phyloP scores from a whole-genome alignment of 352 stramenopile genomes.

The Phytophthora hibernalis region DNA sequence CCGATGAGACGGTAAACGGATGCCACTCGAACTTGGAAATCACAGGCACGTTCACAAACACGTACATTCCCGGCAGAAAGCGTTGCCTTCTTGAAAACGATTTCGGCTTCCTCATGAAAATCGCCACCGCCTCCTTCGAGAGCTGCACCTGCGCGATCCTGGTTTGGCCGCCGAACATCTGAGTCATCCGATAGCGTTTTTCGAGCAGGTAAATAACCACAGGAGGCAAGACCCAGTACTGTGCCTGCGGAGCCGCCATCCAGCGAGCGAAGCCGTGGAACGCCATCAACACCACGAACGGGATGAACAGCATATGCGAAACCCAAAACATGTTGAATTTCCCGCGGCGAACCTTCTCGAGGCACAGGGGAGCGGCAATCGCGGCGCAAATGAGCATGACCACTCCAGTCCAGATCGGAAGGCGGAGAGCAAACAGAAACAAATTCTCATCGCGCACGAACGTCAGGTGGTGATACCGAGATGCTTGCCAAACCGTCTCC shows the following conservation, averaged over 20 bases:
- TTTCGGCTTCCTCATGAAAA: conserved; percentile 73
- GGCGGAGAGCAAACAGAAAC: conserved; percentile 46
- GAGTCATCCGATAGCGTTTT: conserved; percentile 64
- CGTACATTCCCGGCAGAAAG: conserved; percentile 70
- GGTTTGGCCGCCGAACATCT: conserved; percentile 61
- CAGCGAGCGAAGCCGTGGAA: conserved; percentile 72
- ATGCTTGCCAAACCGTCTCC: conserved; percentile 49
- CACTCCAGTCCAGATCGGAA: conserved; percentile 71
- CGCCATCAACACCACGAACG: conserved; percentile 71
- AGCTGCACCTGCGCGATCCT: conserved; percentile 53
- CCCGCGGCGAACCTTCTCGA: conserved; percentile 39
- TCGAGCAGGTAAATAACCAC: conserved; percentile 68
- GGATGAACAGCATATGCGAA: conserved; percentile 69
- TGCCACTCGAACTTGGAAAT: conserved; percentile 88
- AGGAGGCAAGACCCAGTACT: conserved; percentile 61
- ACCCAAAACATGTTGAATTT: conserved; percentile 20
- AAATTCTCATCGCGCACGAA: conserved; percentile 65
- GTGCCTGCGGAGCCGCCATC: conserved; percentile 63
- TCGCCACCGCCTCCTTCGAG: conserved; percentile 60
- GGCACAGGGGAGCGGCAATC: no score
- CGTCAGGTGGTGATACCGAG: conserved; percentile 48
- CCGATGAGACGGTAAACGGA: conserved; percentile 91
- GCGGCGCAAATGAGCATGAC: no score
- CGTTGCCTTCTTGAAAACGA: conserved; percentile 55
- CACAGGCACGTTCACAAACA: conserved; percentile 82